Base-by-base conservation (phyloP, 192 early-diverging fungal species). In the Coemansia aciculifera region DNA sequence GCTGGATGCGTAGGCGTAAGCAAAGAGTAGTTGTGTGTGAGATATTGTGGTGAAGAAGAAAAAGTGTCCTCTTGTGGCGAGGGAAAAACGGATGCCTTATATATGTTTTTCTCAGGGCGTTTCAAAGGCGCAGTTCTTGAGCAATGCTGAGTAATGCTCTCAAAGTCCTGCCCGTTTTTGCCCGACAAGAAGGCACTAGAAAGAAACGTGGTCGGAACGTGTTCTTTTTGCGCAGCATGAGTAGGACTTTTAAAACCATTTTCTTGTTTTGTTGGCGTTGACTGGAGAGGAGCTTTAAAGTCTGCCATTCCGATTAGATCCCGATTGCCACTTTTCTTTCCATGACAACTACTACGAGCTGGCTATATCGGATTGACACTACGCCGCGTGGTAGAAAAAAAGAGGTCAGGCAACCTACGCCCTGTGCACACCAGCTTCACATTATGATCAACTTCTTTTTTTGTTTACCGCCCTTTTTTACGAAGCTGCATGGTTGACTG, bases 271-370 rank as follows among this genome's bases (percentile, higher is more conserved):
- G 11, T 40, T 40, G n/a, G 43, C 43, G 43, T 19, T 6, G n/a
- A 46, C 43, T 19, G 43, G 43, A 46, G 43, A 19, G n/a, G 43
- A 19, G 43, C 49, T 51, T 51, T 51, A 51, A 51, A 51, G 49
- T 46, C 43, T 21, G 5, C 46, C n/a, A 9, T 24, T 27, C 51
- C 51, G 51, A 52, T 52, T 23, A 2, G 24, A 52, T 52, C 11
- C 9, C 51, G 51, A 52, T 52, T 52, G 23, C 24, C 51, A 52
- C 51, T 21, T 48, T 19, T 48, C 21, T 21, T 48, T 48, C 44
- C 21, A 43, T 9, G 3, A 43, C 40, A 7, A 39, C 38, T 12
- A 39, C 38, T n/a, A 52, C 51, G 2, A 29, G 27, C 3, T 11
- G 23, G 23, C 12, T 29, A 27, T 52, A 15, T 24, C 27, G 51